Percentiles rank a stretch among this genome's conserved stretches.
phyloP scores from a whole-genome alignment of 2,329 filamentous ascomycete species.

The Hypoxylon sp. region DNA sequence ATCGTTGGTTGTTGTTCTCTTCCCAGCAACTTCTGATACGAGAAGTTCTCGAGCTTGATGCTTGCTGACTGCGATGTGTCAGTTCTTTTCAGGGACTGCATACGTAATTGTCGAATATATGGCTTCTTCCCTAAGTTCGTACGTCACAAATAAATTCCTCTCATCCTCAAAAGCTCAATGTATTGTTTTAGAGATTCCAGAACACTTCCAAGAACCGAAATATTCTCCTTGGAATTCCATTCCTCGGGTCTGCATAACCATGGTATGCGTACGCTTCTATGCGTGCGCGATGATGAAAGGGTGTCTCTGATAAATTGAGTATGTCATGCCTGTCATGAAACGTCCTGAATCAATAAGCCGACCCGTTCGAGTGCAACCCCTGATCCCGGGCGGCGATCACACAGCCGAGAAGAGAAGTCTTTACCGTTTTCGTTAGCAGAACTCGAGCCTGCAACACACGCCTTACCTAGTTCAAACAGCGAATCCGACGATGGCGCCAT shows the following conservation, averaged over 20 bases:
- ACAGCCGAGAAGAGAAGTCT: conserved; percentile 42
- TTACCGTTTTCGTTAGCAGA: conserved; percentile 32
- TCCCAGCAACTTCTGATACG: conserved; percentile 17
- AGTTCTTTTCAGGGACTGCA: not conserved
- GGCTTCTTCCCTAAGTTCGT: not conserved
- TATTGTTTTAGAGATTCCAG: conserved; percentile 33
- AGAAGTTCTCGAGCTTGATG: not conserved
- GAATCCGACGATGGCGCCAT: conserved; percentile 33
- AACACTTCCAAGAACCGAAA: conserved; percentile 28
- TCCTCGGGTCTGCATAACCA: conserved; percentile 15
- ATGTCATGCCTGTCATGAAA: conserved; percentile 48
- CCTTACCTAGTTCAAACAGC: conserved; percentile 36
- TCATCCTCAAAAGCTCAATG: not conserved
- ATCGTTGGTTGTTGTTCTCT: conserved; percentile 16
- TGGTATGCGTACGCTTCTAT: conserved; percentile 27
- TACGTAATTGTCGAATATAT: not conserved
- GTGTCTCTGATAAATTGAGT: conserved; percentile 46
- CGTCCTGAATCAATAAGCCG: conserved; percentile 42
- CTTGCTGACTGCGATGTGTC: not conserved
- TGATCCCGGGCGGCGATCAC: conserved; percentile 50
- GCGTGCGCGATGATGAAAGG: conserved; percentile 36
- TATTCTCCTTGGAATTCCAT: conserved; percentile 9
- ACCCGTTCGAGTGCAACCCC: conserved; percentile 30
- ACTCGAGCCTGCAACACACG: conserved; percentile 22
- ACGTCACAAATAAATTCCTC: conserved; percentile 2